Evolutionary conservation across 1,139 yeast species (phyloP).

Genomic region (Debaryomyces udenii): DNA sequence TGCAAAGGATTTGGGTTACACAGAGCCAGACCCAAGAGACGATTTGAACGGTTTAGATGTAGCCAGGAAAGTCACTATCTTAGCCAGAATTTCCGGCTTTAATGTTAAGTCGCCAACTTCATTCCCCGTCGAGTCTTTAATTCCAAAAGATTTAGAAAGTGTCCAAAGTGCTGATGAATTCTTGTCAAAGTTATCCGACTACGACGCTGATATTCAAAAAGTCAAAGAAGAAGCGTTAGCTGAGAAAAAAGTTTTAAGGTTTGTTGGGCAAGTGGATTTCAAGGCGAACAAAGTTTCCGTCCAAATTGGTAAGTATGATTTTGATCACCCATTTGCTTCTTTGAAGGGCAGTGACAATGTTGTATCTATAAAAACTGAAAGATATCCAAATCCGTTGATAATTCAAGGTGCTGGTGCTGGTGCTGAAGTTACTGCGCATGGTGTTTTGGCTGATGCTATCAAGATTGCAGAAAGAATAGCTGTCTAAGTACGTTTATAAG

Average conservation of each 20-base stretch:
- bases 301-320: constrained; percentile 81
- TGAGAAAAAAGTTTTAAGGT: constrained; percentile 86
- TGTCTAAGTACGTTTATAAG: constrained; percentile 20
- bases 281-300: constrained; percentile 71
- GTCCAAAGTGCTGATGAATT: constrained; percentile 76
- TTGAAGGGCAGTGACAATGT: constrained; percentile 96
- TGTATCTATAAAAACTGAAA: constrained; percentile 83
- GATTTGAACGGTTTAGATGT: constrained; percentile 97
- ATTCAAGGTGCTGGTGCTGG: constrained; percentile 99
- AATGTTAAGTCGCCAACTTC: constrained; percentile 87
- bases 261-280: constrained; percentile 88
- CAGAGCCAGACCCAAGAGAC: constrained; percentile 99
- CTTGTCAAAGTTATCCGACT: constrained; percentile 76
- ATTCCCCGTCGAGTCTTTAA: constrained; percentile 93
- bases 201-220: constrained; percentile 75
- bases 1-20: constrained; percentile 91
- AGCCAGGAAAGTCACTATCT: constrained; percentile 95
- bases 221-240: constrained; percentile 80
- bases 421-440: constrained; percentile 98
- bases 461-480: constrained; percentile 87
- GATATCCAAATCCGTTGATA: constrained; percentile 90
- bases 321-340: constrained; percentile 93
- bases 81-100: constrained; percentile 90
- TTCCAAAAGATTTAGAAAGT: constrained; percentile 83
- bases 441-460: constrained; percentile 91